Evolutionary conservation across 202 grass and related monocot species (phyloP).

Genomic region (Musa balbisiana): DNA sequence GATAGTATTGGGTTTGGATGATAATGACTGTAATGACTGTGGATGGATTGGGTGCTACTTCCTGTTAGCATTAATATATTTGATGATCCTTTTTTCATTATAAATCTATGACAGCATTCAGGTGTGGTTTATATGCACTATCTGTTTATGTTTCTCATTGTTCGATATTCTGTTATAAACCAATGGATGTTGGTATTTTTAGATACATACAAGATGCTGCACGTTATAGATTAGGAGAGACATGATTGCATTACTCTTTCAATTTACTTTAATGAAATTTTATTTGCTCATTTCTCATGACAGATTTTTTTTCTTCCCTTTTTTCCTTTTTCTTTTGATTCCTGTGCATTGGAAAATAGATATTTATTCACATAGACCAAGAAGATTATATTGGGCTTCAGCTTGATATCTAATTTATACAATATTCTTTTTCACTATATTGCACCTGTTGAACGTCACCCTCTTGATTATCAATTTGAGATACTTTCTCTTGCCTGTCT

Average conservation of each 20-base stretch:
- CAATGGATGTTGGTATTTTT: not conserved
- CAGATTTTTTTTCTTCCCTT: not conserved
- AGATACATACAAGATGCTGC: not conserved
- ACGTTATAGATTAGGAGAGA: not conserved
- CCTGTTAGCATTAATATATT: not conserved
- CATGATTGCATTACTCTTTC: not conserved
- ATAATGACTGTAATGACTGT: not conserved
- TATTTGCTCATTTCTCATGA: not conserved
- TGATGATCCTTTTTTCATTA: too few relatives aligned
- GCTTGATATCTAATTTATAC: constrained; percentile 10
- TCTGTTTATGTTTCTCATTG: not conserved
- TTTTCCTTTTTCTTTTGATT: constrained; percentile 1
- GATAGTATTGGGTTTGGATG: not conserved
- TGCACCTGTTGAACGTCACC: constrained; percentile 11
- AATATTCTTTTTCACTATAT: constrained; percentile 4
- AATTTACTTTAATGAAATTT: not conserved
- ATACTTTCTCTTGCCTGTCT: constrained; percentile 19
- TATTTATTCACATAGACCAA: constrained; percentile 11
- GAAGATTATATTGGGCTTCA: constrained; percentile 9
- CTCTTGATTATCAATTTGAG: constrained; percentile 11
- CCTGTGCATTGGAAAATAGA: constrained; percentile 13
- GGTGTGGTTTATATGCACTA: too few relatives aligned
- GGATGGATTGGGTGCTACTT: not conserved
- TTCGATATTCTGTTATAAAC: not conserved
- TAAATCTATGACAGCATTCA: too few relatives aligned